These are phyloP conservation scores for Rachicladosporium sp. DNA, from an alignment of 2,329 filamentous ascomycete genomes.

Conservation along the genomic window DNA sequence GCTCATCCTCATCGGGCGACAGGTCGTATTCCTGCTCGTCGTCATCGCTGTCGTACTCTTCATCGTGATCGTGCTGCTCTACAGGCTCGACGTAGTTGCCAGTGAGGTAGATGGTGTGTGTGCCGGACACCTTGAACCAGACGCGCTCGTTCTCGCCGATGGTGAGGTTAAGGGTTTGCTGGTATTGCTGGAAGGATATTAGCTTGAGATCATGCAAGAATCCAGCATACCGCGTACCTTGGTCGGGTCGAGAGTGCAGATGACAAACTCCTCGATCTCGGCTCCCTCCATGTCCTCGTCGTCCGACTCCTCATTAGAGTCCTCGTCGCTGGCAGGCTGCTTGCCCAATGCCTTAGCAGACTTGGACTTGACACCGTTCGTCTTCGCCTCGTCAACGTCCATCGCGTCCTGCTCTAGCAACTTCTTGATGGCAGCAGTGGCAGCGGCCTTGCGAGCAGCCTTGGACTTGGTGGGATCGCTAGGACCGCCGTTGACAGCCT, in stretches of 20 bases:
- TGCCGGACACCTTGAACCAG: conserved; percentile 84
- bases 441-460: conserved; percentile 69
- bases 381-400: conserved; percentile 51
- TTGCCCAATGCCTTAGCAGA: conserved; percentile 55
- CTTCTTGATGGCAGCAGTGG: conserved; percentile 64
- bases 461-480: conserved; percentile 85
- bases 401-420: conserved; percentile 54
- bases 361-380: conserved; percentile 32
- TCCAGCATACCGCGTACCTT: conserved; percentile 49
- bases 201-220: conserved; percentile 9
- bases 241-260: conserved; percentile 89
- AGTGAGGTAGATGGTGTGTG: conserved; percentile 81
- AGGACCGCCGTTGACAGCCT: conserved; percentile 65
- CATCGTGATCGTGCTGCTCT: conserved; percentile 43
- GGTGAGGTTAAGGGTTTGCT: conserved; percentile 89
- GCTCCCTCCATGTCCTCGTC: conserved; percentile 51
- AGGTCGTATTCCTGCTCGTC: conserved; percentile 50
- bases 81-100: conserved; percentile 84
- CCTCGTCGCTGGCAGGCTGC: conserved; percentile 35
- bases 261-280: conserved; percentile 76
- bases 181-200: conserved; percentile 58
- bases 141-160: conserved; percentile 79
- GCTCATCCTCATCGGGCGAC: conserved; percentile 65
- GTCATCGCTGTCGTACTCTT: conserved; percentile 50
- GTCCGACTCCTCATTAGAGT: conserved; percentile 37